These are phyloP conservation scores for Lactifluus volemus DNA, from an alignment of 768 basidiomycete species.

Conservation along the genomic window DNA sequence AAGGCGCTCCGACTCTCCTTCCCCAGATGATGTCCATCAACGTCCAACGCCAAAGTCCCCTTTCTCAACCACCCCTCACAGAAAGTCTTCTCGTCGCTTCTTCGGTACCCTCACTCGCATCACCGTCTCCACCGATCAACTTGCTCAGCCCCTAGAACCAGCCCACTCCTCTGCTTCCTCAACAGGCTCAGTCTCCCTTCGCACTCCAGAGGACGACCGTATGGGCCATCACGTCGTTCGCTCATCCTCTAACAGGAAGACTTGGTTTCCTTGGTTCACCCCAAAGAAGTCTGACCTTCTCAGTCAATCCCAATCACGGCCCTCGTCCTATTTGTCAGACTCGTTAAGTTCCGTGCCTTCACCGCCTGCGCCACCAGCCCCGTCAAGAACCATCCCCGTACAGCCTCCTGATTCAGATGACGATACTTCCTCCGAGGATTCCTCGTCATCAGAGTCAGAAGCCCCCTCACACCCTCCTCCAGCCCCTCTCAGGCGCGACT, in stretches of 20 bases:
- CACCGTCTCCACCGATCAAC: constrained; percentile 26
- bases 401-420: constrained; percentile 15
- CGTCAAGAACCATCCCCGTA: background rate
- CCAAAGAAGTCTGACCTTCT: constrained; percentile 22
- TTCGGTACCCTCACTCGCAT: constrained; percentile 14
- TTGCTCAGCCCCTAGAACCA: constrained; percentile 27
- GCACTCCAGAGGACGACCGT: constrained; percentile 49
- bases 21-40: constrained; percentile 25
- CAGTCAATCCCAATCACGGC: background rate
- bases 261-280: constrained; percentile 52
- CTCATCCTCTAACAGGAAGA: constrained; percentile 28
- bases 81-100: constrained; percentile 13
- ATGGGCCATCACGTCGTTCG: constrained; percentile 21
- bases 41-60: constrained; percentile 15
- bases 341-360: background rate
- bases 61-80: background rate
- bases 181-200: constrained; percentile 40
- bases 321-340: background rate
- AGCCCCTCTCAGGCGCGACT: background rate
- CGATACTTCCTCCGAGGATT: constrained; percentile 18
- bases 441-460: constrained; percentile 22
- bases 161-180: constrained; percentile 50
- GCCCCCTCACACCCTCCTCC: constrained; percentile 16
- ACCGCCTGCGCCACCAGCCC: background rate
- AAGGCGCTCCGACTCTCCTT: constrained; percentile 30